Evolutionary conservation across 805 yeast species (phyloP), one percentile per base, ranked within the genome.

Genomic region (Candida cerambycidarum): DNA sequence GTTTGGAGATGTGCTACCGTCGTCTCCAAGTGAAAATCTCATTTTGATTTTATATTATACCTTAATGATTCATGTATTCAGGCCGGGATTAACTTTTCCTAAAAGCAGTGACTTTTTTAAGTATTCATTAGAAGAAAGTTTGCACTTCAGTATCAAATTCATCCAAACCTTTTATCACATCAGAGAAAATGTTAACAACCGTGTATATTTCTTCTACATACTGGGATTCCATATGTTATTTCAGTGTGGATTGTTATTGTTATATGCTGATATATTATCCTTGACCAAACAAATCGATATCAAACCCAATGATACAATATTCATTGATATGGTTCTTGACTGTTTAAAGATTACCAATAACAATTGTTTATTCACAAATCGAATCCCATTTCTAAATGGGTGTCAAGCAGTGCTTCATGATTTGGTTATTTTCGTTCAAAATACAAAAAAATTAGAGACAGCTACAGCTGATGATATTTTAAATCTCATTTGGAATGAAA

Each of bases 211-310:
- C 16, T 19, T 37, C 5, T 28, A 37, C 17, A 37, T 19, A 4
- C 19, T 37, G 16, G 39, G 39, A 32, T 27, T 37, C 19, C 39
- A 37, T 27, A 37, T 37, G 39, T 27, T 37, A 18, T 37, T 37
- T 17, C 39, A 37, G 27, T 17, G 39, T 28, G 39, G 32, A 3
- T 19, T 37, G 14, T 14, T 34, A 17, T 17, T 37, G 12, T 12
- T 37, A 4, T 28, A 27, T 37, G 27, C 32, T 7, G 32, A 37
- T 37, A 27, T 28, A 3, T 27, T 37, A 11, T 28, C 32, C 11
- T 19, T 27, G n/a, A 37, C 39, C 17, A 4, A 37, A 4, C 39
- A 37, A 19, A 13, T 37, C 13, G 10, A 15, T n/a, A n/a, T 37
- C 9, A 13, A 25, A 18, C 16, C 25, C 12, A 28, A 27, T 28